Conservation (phyloP, 352 stramenopile species). For the Phytophthora citricola region DNA sequence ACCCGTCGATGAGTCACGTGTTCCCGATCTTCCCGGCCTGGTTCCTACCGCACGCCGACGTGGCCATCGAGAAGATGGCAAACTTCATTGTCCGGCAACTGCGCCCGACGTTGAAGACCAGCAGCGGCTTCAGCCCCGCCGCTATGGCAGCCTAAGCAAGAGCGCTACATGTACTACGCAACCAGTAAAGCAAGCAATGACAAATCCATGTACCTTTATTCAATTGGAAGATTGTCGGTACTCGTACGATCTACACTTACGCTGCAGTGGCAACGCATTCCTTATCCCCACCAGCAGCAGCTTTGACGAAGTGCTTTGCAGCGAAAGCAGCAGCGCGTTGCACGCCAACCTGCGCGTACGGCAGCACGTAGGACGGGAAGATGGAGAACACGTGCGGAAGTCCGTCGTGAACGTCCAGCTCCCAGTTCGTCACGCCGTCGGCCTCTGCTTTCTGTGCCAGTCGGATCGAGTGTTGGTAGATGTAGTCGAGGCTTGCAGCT, state of each 20-base stretch:
- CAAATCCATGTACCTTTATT: no score
- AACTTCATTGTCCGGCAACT: conserved; percentile 42
- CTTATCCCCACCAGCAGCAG: neutral
- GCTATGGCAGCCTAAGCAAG: conserved; percentile 34
- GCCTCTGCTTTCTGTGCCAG: conserved; percentile 42
- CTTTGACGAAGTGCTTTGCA: conserved; percentile 35
- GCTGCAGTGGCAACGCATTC: conserved; percentile 7
- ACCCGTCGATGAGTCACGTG: conserved; percentile 45
- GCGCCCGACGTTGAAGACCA: conserved; percentile 25
- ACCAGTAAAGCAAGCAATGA: conserved; percentile 2
- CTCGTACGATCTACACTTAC: conserved; percentile 5
- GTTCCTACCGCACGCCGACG: conserved; percentile 44
- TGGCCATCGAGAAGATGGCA: conserved; percentile 39
- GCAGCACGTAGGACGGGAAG: conserved; percentile 47
- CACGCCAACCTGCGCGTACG: conserved; percentile 43
- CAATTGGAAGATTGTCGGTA: no score
- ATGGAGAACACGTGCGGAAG: conserved; percentile 52
- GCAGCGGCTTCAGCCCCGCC: conserved; percentile 20
- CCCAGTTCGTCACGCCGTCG: conserved; percentile 50
- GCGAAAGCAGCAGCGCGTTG: conserved; percentile 43
- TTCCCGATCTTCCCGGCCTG: conserved; percentile 46
- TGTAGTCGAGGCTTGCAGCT: conserved; percentile 43
- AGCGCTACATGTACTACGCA: neutral
- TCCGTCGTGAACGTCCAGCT: conserved; percentile 48
- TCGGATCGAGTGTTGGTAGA: conserved; percentile 45